Evolutionary conservation across 768 basidiomycete species (phyloP), one percentile per base, ranked within the genome.

Genomic region (Lactarius psammicola): DNA sequence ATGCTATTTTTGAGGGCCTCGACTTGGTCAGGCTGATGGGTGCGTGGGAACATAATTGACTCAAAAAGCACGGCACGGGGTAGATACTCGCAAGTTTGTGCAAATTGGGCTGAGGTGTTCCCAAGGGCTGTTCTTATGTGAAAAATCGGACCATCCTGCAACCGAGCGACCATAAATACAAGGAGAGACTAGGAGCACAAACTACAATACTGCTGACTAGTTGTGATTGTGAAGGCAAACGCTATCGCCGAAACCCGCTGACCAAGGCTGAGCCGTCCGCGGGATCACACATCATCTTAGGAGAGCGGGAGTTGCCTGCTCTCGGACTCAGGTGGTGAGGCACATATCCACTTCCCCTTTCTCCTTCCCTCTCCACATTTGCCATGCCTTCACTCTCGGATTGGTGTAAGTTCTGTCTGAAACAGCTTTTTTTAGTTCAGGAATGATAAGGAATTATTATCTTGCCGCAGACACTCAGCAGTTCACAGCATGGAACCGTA

Each of bases 401-500:
- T 60, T 79, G 78, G 79, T 78, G 79, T 80, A 75, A 73, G 79
- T 73, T 34, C 59, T 13, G 13, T 54, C 42, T 40, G 30, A 46
- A 38, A 23, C n/a, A 10, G 31, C 28, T 17, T 31, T 38, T n/a
- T 31, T 53, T 64, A 76, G 75, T 55, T 61, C 51, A 53, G 20
- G 51, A 28, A 30, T 68, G 56, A 56, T 62, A 49, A 23, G 13
- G 56, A 54, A 26, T 28, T 28, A 40, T 44, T 33, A 36, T 59
- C 49, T 63, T 65, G 62, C 67, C 54, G 17, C 63, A 80, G 81
- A 87, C 76, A 76, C 80, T 34, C 76, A 75, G 59, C 85, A 84
- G 65, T 85, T 85, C 69, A 76, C 81, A 4, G 76, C 81, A 15
- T 86, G 85, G 87, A 84, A 85, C 64, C 81, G 85, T 60, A 84